These are phyloP conservation scores for Beverwykella pulmonaria DNA, from an alignment of 495 filamentous ascomycete genomes.

Conservation along the genomic window DNA sequence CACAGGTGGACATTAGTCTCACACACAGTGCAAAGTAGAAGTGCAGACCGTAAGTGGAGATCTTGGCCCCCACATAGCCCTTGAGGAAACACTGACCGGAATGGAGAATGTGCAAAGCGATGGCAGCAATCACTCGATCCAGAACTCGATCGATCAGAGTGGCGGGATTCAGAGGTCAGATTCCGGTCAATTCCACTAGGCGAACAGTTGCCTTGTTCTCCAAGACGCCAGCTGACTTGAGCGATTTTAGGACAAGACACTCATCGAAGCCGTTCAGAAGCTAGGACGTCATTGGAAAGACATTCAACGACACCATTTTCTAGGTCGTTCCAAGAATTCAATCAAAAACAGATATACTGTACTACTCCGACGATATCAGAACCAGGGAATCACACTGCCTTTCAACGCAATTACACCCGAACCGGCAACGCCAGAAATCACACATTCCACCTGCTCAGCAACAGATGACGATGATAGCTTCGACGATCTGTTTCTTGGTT, in stretches of 20 bases:
- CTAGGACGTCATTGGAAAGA: conserved; percentile 49
- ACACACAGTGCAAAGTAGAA: conserved; percentile 39
- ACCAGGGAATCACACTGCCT: conserved; percentile 30
- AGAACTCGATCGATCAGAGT: conserved; percentile 48
- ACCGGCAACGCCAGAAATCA: not conserved
- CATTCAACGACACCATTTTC: conserved; percentile 47
- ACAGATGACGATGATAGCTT: conserved; percentile 19
- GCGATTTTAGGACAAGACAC: conserved; percentile 40
- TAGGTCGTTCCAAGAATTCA: conserved; percentile 43
- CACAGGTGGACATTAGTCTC: conserved; percentile 32
- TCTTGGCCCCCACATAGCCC: conserved; percentile 3
- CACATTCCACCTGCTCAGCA: conserved; percentile 4
- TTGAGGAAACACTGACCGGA: conserved; percentile 21
- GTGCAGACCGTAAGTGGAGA: conserved; percentile 45
- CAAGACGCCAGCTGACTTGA: not conserved
- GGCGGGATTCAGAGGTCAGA: conserved; percentile 47
- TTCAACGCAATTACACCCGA: not conserved
- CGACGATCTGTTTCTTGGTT: conserved; percentile 9
- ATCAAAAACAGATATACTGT: conserved; percentile 39
- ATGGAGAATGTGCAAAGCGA: conserved; percentile 49
- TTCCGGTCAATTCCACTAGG: conserved; percentile 19
- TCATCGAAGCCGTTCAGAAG: conserved; percentile 45
- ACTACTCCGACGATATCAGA: conserved; percentile 30
- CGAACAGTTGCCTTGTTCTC: not conserved
- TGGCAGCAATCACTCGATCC: conserved; percentile 50